These are phyloP conservation scores for Penicillium robsamsonii DNA, from an alignment of 495 filamentous ascomycete genomes.

Conservation along the genomic window DNA sequence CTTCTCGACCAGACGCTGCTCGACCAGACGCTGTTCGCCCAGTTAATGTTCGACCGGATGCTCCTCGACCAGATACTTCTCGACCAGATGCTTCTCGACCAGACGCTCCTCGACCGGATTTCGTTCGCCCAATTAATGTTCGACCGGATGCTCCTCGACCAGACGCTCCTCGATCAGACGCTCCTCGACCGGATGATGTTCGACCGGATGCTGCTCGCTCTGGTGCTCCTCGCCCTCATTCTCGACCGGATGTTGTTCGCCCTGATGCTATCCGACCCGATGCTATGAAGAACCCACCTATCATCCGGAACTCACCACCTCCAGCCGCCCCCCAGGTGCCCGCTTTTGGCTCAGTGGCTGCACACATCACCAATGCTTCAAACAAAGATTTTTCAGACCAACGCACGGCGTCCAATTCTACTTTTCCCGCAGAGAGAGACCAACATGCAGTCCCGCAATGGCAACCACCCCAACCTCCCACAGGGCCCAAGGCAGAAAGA, in stretches of 20 bases:
- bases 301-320: conserved; percentile 57
- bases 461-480: conserved; percentile 35
- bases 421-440: conserved; percentile 35
- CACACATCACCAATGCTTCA: conserved; percentile 29
- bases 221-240: background rate
- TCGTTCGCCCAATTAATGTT: too few relatives aligned
- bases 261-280: conserved; percentile 34
- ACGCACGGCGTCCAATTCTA: conserved; percentile 33
- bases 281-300: conserved; percentile 38
- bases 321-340: conserved; percentile 80
- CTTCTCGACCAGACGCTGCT: background rate
- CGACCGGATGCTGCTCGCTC: conserved; percentile 12
- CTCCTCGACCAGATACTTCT: background rate
- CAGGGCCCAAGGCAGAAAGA: conserved; percentile 43
- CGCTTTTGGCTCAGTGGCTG: conserved; percentile 65
- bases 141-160: too few relatives aligned
- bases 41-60: too few relatives aligned
- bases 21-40: too few relatives aligned
- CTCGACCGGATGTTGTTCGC: background rate
- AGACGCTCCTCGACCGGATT: background rate
- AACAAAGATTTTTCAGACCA: conserved; percentile 41
- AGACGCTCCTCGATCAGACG: conserved; percentile 35
- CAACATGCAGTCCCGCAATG: conserved; percentile 22
- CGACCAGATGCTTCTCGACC: background rate
- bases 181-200: conserved; percentile 9